Conservation (phyloP, 2,329 filamentous ascomycete species). For the Sarocladiaceae sp. region DNA sequence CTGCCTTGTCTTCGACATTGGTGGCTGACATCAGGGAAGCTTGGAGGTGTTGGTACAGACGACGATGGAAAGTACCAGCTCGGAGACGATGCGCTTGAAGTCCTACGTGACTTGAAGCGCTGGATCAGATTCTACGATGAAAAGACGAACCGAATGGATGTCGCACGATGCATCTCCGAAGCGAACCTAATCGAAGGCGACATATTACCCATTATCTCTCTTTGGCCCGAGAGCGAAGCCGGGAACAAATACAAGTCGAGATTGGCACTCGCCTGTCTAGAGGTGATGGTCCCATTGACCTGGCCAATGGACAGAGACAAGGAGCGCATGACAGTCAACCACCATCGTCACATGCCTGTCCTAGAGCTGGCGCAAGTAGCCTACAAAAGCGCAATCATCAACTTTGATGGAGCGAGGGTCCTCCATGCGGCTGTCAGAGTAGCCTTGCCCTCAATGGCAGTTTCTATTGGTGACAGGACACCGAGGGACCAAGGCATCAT, state of each 20-base stretch:
- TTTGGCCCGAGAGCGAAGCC: conserved; percentile 70
- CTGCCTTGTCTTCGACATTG: background rate
- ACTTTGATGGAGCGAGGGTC: conserved; percentile 72
- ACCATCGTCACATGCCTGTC: conserved; percentile 86
- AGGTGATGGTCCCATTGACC: conserved; percentile 86
- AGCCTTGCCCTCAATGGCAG: conserved; percentile 80
- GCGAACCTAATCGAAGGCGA: conserved; percentile 90
- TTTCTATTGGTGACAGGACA: conserved; percentile 69
- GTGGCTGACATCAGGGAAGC: conserved; percentile 40
- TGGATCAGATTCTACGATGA: conserved; percentile 96
- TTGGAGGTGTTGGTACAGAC: conserved; percentile 77
- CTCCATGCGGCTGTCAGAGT: conserved; percentile 77
- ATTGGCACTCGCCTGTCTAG: conserved; percentile 79
- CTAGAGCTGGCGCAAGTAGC: conserved; percentile 81
- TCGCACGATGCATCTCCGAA: conserved; percentile 87
- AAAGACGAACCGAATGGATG: conserved; percentile 89
- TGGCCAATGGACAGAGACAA: conserved; percentile 84
- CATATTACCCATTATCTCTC: conserved; percentile 79
- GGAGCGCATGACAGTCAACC: conserved; percentile 83
- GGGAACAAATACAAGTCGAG: conserved; percentile 74
- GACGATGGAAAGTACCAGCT: conserved; percentile 81
- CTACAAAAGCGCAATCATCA: conserved; percentile 87
- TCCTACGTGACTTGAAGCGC: conserved; percentile 87
- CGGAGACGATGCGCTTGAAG: conserved; percentile 88
- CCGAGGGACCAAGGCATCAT: conserved; percentile 87